Evolutionary conservation across 2,329 filamentous ascomycete species (phyloP), one percentile per base, ranked within the genome.

Genomic region (Incumbomyces delicatus): DNA sequence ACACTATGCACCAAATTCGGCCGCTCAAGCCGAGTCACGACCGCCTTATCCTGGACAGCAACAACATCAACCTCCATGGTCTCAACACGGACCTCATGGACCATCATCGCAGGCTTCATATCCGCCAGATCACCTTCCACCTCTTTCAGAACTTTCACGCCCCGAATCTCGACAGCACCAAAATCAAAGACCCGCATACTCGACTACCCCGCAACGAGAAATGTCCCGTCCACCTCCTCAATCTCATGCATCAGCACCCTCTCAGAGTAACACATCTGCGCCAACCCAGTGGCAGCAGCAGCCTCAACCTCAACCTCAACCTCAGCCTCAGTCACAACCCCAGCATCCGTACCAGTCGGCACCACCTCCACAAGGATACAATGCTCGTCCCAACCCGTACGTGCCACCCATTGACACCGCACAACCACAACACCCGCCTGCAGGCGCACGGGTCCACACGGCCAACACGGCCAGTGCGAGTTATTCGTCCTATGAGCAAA

Each of bases 1-100:
- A 17, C 65, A 66, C 42, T 69, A 67, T 49, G 65, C 60, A 40
- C 61, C 63, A 40, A 71, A 65, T 48, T 64, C 68, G 39, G 63
- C 42, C 34, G 33, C 31, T 8, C 34, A 22, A 45, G 34, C 42
- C 42, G 42, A 45, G 2, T 31, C 33, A 38, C 51, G 50, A 43
- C 49, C 50, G 39, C 39, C 45, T 30, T 53, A 54, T 47, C 43
- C 48, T 38, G 47, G 43, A 13, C 52, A 53, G 43, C 43, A 44
- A 44, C 52, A 52, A 52, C 46, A 51, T 31, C 44, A 48, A 46
- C 40, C 44, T 43, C 53, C 48, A 17, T 45, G 37, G 37, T 31
- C 47, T 14, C 41, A 50, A 47, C 46, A 51, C 31, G 41, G 46
- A 47, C 47, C 48, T 44, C 53, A 48, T 47, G 41, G 29, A 16